Base-by-base conservation (phyloP, 2,329 filamentous ascomycete genomes). In the Akanthomyces uredinophilus region DNA sequence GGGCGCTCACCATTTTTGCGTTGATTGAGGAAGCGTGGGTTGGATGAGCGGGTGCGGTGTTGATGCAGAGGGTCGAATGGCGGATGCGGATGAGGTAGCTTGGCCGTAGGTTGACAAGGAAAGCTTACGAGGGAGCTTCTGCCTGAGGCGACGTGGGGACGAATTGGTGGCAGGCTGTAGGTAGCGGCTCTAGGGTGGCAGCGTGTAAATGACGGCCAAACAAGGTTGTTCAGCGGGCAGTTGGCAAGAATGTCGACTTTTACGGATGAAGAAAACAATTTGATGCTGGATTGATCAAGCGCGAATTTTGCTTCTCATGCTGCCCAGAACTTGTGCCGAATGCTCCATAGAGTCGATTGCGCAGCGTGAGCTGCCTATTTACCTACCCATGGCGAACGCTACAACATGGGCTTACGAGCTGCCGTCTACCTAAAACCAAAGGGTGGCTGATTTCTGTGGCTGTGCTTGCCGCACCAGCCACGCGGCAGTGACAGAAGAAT, bases 121-220 rank as follows among this genome's bases (percentile, higher is more conserved):
- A 60, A 60, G 58, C 58, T 60, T 16, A 60, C 58, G 58, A 60
- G 49, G 49, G 58, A 60, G 58, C 58, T 53, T 60, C 58, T 60
- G 58, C 58, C 58, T 60, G 58, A 60, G 58, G 58, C 50, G 58
- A 54, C 58, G 57, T 60, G 58, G 58, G 50, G 58, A 37, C 57
- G 29, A 27, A 27, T 54, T 60, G 37, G 32, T 39, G 16, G 57
- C 24, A 16, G 41, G 43, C 20, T 8, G 46, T 50, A 29, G 49
- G 46, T 50, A 29, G 49, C 47, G 22, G 51, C 37, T 41, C 20
- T 41, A 53, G 51, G 51, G 51, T 53, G 51, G 47, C 47, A 51
- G 47, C 35, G 16, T 35, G 41, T 56, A 46, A 46, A 46, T 46
- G 51, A 32, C 22, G 3, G 29, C 18, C 4, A 7, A 7, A 5